Percentiles rank a stretch among this genome's conserved stretches.
These are phyloP conservation scores for Aspergillus aculeatus DNA, from an alignment of 2,329 filamentous ascomycete species.

Conservation along the genomic window DNA sequence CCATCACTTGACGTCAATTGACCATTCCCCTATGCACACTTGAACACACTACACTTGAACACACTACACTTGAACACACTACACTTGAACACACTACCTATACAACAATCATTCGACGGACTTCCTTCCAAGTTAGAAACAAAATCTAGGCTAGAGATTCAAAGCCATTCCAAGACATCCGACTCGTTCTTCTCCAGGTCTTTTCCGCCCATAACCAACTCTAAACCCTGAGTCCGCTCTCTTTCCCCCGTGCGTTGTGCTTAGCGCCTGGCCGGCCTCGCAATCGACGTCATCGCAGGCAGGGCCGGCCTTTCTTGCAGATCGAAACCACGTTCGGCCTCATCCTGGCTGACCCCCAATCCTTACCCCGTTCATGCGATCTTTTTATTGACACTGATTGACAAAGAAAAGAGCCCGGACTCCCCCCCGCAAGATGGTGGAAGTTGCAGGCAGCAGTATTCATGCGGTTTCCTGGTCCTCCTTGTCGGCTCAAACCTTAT, in stretches of 20 bases:
- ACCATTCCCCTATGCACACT: too few species aligned
- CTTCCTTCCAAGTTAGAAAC: too few species aligned
- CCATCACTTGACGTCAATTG: too few species aligned
- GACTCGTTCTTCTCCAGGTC: not conserved
- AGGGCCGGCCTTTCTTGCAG: not conserved
- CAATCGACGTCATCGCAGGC: not conserved
- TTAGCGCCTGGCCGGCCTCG: not conserved
- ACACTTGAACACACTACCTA: too few species aligned
- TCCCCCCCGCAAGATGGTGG: too few species aligned
- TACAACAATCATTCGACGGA: too few species aligned
- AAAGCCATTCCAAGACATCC: not conserved
- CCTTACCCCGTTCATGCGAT: not conserved
- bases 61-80: too few species aligned
- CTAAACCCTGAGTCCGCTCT: too few species aligned
- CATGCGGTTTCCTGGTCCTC: too few species aligned
- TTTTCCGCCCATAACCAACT: too few species aligned
- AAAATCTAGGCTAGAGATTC: not conserved
- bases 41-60: too few species aligned
- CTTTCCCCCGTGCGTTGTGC: not conserved
- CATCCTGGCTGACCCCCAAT: not conserved
- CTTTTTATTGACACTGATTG: too few species aligned
- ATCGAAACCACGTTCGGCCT: not conserved
- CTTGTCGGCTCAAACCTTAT: not conserved
- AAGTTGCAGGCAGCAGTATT: not conserved
- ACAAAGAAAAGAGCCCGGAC: not conserved